Base-by-base conservation (phyloP, 2,329 filamentous ascomycete species). In the Pleurostoma richardsiae region DNA sequence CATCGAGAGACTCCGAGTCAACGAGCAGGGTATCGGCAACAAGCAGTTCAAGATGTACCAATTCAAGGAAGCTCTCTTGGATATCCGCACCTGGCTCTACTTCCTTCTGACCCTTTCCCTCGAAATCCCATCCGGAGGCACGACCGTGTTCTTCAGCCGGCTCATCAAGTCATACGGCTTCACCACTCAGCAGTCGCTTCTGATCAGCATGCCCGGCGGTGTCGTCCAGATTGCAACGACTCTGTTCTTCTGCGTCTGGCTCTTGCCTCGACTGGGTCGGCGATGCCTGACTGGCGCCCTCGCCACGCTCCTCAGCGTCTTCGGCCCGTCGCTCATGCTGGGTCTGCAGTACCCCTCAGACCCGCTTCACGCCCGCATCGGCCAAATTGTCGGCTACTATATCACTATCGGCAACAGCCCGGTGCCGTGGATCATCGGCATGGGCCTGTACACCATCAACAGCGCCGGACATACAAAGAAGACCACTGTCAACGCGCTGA, bases 111-210 rank as follows among this genome's bases (percentile, higher is more conserved):
- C 41, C 4, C 30, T 40, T 28, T 30, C 48, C 1, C 46, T 46
- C 6, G 49, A 47, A 40, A 43, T 30, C 1, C 59, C 63, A 5
- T 62, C 57, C 19, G 63, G 62, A 2, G 63, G 59, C 1, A 52
- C 65, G 4, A 54, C 54, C 8, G 52, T 51, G 5, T 80, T 79
- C 45, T 72, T 71, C 4, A 76, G 72, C 0, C 64, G 77, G 28
- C 75, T 79, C 48, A 75, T 79, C 54, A 53, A 75, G 49, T 72
- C 73, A 1, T 74, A 77, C 42, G 75, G 75, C 1, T 80, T 73
- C 55, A 68, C 63, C 2, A 70, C 72, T 0, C 2, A 36, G 33
- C 8, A 36, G n/a, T 36, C 33, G 8, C n/a, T 36, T 8, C 33
- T 36, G 33, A 8, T 36, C 33, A n/a, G 33, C 33, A 36, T n/a